These are phyloP conservation scores for Gossypium turneri DNA, from an alignment of 345 rosid genomes.

Conservation along the genomic window DNA sequence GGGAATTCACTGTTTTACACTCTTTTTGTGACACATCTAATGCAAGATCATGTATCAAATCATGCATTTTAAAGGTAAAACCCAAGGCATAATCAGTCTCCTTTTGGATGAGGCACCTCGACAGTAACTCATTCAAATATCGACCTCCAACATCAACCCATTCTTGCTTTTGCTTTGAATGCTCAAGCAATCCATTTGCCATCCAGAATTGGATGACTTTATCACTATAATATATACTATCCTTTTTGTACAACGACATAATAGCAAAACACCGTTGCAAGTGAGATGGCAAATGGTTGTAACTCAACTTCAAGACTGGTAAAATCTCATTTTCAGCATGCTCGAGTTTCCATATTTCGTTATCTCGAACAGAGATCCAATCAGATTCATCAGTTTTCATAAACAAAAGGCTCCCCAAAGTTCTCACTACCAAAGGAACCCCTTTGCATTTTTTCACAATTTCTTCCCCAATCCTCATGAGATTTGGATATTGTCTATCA, in stretches of 20 bases:
- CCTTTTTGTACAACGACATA: not conserved
- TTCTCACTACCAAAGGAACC: not conserved
- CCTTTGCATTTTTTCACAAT: not conserved
- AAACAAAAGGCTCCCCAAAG: not conserved
- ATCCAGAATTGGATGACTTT: not conserved
- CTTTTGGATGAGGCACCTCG: not conserved
- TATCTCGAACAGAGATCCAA: not conserved
- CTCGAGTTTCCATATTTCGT: not conserved
- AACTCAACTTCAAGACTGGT: not conserved
- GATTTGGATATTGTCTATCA: not conserved
- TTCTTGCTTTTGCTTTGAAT: not conserved
- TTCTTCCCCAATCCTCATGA: not conserved
- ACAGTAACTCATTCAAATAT: not conserved
- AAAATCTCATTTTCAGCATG: not conserved
- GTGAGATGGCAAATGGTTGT: not conserved
- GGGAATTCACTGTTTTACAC: not conserved
- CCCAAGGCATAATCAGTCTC: not conserved
- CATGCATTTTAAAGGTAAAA: not conserved
- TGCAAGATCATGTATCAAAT: not conserved
- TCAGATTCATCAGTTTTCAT: not conserved
- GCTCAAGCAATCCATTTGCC: constrained; percentile 1
- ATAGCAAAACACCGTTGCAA: not conserved
- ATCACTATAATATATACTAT: not conserved
- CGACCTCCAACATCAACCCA: not conserved
- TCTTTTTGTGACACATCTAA: not conserved